These are phyloP conservation scores for Prunus armeniaca DNA, from an alignment of 306 rosid species.

Conservation along the genomic window DNA sequence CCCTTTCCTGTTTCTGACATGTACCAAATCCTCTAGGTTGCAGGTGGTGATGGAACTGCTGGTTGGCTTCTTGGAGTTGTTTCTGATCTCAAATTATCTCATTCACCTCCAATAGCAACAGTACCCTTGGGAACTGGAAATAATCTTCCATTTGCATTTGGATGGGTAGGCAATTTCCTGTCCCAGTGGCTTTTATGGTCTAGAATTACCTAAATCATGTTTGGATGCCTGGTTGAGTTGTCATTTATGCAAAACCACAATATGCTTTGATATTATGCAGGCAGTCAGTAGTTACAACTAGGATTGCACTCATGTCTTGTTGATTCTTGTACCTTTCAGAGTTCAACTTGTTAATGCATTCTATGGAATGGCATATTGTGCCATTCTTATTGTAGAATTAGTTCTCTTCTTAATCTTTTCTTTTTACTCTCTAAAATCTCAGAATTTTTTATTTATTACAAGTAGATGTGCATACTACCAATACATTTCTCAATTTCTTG, in stretches of 20 bases:
- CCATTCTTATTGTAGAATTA: too few relatives aligned
- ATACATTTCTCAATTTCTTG: background rate
- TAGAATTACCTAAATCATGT: background rate
- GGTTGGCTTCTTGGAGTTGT: conserved; percentile 99
- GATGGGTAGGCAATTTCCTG: conserved; percentile 67
- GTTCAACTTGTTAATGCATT: too few relatives aligned
- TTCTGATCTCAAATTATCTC: conserved; percentile 81
- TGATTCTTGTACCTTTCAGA: background rate
- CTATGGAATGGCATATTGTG: too few relatives aligned
- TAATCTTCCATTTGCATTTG: conserved; percentile 97
- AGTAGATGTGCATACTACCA: too few relatives aligned
- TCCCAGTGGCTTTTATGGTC: background rate
- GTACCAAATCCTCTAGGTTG: conserved; percentile 54
- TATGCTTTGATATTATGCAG: background rate
- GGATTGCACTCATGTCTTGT: background rate
- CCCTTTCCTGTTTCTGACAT: background rate
- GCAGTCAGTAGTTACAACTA: background rate
- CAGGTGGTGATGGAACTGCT: conserved; percentile 99
- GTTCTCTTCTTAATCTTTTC: background rate
- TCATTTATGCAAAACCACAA: background rate
- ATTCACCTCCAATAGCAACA: conserved; percentile 83
- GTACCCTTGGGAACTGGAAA: conserved; percentile 96
- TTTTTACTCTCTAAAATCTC: too few relatives aligned
- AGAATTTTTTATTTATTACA: too few relatives aligned
- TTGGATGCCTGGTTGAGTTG: background rate